phyloP scores from a whole-genome alignment of 345 rosid genomes.

The Cardiospermum halicacabum region DNA sequence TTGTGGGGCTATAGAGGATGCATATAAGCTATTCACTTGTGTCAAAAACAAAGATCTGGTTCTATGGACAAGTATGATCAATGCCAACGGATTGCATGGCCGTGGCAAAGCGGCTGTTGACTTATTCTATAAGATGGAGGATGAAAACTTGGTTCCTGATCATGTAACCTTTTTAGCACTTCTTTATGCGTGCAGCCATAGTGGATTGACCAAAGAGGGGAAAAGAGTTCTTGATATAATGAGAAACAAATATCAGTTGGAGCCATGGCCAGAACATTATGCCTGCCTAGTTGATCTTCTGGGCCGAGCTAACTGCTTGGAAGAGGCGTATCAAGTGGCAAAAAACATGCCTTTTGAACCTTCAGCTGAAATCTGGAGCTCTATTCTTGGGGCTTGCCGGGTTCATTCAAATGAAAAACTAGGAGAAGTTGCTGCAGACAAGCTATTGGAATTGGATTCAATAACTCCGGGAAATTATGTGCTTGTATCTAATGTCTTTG shows the following conservation, averaged over 20 bases:
- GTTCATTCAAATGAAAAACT: constrained; percentile 62
- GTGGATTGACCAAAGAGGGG: constrained; percentile 71
- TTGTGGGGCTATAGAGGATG: constrained; percentile 60
- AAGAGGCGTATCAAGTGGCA: constrained; percentile 69
- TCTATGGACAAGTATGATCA: constrained; percentile 78
- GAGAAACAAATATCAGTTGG: constrained; percentile 54
- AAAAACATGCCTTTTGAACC: constrained; percentile 58
- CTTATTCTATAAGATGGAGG: constrained; percentile 49
- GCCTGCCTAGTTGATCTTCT: constrained; percentile 83
- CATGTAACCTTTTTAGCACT: constrained; percentile 72
- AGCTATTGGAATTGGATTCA: constrained; percentile 51
- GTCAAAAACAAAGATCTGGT: constrained; percentile 36
- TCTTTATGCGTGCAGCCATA: constrained; percentile 81
- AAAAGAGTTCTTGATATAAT: constrained; percentile 49
- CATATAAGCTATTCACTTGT: constrained; percentile 42
- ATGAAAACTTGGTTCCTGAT: constrained; percentile 47
- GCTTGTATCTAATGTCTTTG: constrained; percentile 75
- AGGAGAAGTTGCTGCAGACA: constrained; percentile 62
- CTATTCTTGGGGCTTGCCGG: constrained; percentile 72
- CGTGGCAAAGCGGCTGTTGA: constrained; percentile 57
- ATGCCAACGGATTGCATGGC: constrained; percentile 85
- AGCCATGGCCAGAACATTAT: constrained; percentile 88
- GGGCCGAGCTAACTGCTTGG: constrained; percentile 65
- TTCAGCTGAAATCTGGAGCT: constrained; percentile 83
- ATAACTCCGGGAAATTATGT: constrained; percentile 77